A percentile compares a stretch with the other conserved stretches of the same genome.
Evolutionary conservation across 2,329 filamentous ascomycete genomes (phyloP).

Genomic region (Neodidymelliopsis sp.): DNA sequence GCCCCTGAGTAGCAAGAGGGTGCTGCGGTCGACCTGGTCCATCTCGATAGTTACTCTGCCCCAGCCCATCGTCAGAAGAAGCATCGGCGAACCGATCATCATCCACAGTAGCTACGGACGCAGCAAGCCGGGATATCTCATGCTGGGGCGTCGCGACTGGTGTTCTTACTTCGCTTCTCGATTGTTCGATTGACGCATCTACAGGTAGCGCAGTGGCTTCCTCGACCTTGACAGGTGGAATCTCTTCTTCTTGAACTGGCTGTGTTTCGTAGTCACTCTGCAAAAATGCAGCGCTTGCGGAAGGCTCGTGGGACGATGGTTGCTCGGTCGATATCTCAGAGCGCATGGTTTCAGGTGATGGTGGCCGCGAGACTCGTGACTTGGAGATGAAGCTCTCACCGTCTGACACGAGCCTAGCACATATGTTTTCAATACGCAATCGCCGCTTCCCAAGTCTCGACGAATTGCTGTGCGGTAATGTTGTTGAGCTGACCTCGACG

Average conservation of each 20-base stretch:
- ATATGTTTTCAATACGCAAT: constrained; percentile 68
- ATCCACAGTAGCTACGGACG: constrained; percentile 45
- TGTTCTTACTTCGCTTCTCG: not conserved
- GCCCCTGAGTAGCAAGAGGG: constrained; percentile 18
- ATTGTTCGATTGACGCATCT: constrained; percentile 7
- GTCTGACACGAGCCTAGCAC: constrained; percentile 71
- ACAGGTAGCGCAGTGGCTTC: constrained; percentile 3
- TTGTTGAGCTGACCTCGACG: constrained; percentile 31
- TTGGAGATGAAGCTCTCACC: constrained; percentile 70
- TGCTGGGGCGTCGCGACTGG: not conserved
- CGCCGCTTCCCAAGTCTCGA: constrained; percentile 71
- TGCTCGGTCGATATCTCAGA: constrained; percentile 48
- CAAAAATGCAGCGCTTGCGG: constrained; percentile 7
- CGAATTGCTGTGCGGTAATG: constrained; percentile 25
- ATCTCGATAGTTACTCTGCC: constrained; percentile 18
- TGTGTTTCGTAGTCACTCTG: not conserved
- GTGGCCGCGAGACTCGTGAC: constrained; percentile 64
- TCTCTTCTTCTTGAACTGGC: not conserved
- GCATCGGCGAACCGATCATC: constrained; percentile 54
- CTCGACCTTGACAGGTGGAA: not conserved
- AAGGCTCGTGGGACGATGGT: constrained; percentile 26
- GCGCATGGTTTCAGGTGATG: constrained; percentile 63
- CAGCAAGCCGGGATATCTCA: constrained; percentile 12
- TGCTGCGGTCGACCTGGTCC: constrained; percentile 18
- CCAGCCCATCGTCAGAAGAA: constrained; percentile 44